Percentiles rank a stretch among this genome's conserved stretches.
These are phyloP conservation scores for Penicillium sp. DNA, from an alignment of 2,329 filamentous ascomycete genomes.

Conservation along the genomic window DNA sequence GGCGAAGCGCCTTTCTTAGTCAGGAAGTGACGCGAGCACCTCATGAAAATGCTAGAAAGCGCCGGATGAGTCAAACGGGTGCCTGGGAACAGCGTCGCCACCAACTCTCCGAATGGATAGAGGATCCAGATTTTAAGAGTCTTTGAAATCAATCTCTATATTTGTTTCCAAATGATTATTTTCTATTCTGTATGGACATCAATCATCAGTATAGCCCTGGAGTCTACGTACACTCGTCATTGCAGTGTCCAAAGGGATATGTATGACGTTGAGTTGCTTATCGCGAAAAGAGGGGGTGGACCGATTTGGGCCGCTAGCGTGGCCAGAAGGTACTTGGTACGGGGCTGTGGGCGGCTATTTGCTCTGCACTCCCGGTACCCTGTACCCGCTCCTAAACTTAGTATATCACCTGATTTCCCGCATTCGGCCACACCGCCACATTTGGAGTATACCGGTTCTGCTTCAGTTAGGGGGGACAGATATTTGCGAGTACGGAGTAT, in stretches of 20 bases:
- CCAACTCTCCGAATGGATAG: conserved; percentile 4
- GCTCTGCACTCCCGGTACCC: conserved; percentile 5
- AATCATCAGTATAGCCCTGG: too few relatives aligned
- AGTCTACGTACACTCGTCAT: too few relatives aligned
- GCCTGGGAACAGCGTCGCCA: conserved; percentile 20
- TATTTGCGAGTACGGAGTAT: too few relatives aligned
- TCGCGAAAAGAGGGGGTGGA: conserved; percentile 31
- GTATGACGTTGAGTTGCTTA: conserved; percentile 27
- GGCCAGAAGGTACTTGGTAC: conserved; percentile 10
- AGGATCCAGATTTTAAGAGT: not conserved
- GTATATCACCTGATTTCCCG: conserved; percentile 1
- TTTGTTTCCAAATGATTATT: not conserved
- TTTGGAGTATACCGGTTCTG: too few relatives aligned
- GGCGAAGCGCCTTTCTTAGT: conserved; percentile 32
- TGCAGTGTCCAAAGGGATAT: not conserved
- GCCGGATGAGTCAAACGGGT: conserved; percentile 29
- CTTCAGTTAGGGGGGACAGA: not conserved
- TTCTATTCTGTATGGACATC: not conserved
- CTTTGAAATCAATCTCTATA: not conserved
- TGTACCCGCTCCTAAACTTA: conserved; percentile 12
- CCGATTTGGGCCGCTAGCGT: conserved; percentile 10
- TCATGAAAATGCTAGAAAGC: conserved; percentile 11
- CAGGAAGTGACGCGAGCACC: conserved; percentile 18
- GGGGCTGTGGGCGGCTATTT: conserved; percentile 6
- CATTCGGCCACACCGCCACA: conserved; percentile 3